Conservation (phyloP, 208 protist genomes). For the Leishmania lainsoni region DNA sequence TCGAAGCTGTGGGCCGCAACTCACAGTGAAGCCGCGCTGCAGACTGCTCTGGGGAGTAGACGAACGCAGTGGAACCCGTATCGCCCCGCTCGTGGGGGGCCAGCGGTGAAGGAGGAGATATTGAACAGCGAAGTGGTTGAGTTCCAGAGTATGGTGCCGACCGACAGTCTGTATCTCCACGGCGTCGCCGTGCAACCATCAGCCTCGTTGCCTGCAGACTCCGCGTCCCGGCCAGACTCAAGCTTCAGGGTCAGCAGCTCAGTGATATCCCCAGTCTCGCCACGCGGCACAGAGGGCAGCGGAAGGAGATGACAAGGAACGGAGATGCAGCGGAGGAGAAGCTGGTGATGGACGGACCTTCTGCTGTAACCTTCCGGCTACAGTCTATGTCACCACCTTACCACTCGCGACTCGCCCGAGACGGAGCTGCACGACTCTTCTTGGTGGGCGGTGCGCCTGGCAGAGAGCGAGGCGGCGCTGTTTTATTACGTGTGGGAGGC, state of each 20-base stretch:
- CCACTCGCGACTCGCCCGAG: not conserved
- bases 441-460: slow-evolving; percentile 11
- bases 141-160: slow-evolving; percentile 47
- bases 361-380: not conserved
- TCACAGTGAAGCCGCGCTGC: slow-evolving; percentile 46
- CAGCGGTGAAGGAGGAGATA: slow-evolving; percentile 52
- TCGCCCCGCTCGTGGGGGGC: slow-evolving; percentile 53
- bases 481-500: slow-evolving; percentile 45
- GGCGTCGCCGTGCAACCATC: slow-evolving; percentile 24
- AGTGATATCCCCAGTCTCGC: not conserved
- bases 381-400: not conserved
- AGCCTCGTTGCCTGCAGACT: not conserved
- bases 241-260: not conserved
- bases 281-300: not conserved
- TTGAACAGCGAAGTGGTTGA: slow-evolving; percentile 77
- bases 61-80: slow-evolving; percentile 80
- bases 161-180: slow-evolving; percentile 46
- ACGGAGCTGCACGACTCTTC: not conserved
- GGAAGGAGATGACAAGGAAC: not conserved
- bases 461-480: slow-evolving; percentile 26
- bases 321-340: slow-evolving; percentile 6
- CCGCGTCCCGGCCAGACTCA: not conserved
- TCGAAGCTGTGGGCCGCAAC: slow-evolving; percentile 44
- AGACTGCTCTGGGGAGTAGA: slow-evolving; percentile 39
- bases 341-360: slow-evolving; percentile 16